Evolutionary conservation across 495 filamentous ascomycete species (phyloP).

Genomic region (Oidiodendron maius): DNA sequence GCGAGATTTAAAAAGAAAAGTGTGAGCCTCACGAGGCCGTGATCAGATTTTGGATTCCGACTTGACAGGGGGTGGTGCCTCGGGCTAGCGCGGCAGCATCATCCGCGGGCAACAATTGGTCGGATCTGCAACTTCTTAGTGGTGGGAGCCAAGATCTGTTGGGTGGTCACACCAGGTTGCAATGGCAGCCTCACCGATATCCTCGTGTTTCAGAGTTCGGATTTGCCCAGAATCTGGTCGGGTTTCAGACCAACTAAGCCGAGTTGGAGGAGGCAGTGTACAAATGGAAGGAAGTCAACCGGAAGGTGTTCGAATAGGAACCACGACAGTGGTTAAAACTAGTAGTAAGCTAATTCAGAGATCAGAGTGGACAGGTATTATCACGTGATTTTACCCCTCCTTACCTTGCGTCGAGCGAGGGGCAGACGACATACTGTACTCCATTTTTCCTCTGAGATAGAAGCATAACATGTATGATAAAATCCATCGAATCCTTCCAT

Average conservation of each 20-base stretch:
- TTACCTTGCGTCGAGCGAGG: neutral
- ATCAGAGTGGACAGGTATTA: neutral
- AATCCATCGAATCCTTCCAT: neutral
- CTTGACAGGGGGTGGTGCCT: neutral
- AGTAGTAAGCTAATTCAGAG: neutral
- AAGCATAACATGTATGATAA: neutral
- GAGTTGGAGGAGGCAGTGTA: neutral
- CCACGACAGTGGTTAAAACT: neutral
- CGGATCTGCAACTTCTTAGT: neutral
- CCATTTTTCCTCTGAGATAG: neutral
- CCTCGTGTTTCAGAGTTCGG: neutral
- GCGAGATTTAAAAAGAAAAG: neutral
- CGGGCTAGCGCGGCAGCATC: too few relatives aligned
- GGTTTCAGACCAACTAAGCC: too few relatives aligned
- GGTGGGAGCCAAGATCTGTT: constrained; percentile 4
- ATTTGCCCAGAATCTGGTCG: constrained; percentile 7
- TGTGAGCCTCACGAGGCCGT: neutral
- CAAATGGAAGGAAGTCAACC: neutral
- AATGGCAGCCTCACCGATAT: neutral
- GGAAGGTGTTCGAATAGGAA: neutral
- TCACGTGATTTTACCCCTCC: constrained; percentile 4
- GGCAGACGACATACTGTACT: neutral
- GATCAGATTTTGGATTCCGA: constrained; percentile 7
- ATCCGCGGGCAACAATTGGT: too few relatives aligned
- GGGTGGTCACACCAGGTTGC: neutral